Percentiles rank a stretch among this genome's conserved stretches.
Conservation (phyloP, 106 monocot genomes). For the Allium sativum region DNA sequence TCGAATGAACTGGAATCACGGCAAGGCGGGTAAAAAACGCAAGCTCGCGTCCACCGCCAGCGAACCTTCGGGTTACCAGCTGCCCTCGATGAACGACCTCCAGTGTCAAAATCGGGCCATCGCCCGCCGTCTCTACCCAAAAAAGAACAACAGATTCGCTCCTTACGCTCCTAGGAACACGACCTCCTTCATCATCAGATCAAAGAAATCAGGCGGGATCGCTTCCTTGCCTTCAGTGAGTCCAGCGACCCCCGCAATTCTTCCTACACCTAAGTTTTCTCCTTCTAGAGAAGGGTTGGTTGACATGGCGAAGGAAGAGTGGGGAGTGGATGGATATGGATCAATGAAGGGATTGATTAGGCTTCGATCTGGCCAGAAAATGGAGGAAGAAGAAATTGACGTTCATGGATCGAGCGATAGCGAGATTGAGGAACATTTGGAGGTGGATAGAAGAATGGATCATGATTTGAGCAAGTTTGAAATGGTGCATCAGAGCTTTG, state of each 20-base stretch:
- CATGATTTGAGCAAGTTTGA: conserved; percentile 49
- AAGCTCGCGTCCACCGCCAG: conserved; percentile 18
- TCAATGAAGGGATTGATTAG: conserved; percentile 95
- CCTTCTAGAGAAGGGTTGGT: conserved; percentile 73
- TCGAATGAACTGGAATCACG: conserved; percentile 50
- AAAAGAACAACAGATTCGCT: conserved; percentile 64
- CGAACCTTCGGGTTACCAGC: conserved; percentile 29
- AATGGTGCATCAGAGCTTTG: conserved; percentile 29
- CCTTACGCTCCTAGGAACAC: conserved; percentile 91
- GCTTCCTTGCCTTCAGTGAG: conserved; percentile 82
- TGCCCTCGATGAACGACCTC: conserved; percentile 61
- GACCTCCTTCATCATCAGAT: conserved; percentile 88
- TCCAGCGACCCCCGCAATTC: conserved; percentile 91
- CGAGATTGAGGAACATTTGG: conserved; percentile 57
- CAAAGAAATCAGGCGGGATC: conserved; percentile 91
- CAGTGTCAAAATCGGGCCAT: conserved; percentile 86
- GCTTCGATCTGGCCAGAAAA: conserved; percentile 26
- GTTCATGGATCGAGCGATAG: conserved; percentile 67
- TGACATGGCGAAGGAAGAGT: conserved; percentile 99
- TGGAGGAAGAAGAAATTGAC: conserved; percentile 23
- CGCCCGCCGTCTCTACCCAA: conserved; percentile 62
- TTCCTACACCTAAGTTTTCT: conserved; percentile 84
- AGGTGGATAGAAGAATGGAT: conserved; percentile 76
- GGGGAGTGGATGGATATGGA: conserved; percentile 97
- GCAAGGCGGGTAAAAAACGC: conserved; percentile 40